phyloP scores from a whole-genome alignment of 129 eudicot species.

The Arctium minus region DNA sequence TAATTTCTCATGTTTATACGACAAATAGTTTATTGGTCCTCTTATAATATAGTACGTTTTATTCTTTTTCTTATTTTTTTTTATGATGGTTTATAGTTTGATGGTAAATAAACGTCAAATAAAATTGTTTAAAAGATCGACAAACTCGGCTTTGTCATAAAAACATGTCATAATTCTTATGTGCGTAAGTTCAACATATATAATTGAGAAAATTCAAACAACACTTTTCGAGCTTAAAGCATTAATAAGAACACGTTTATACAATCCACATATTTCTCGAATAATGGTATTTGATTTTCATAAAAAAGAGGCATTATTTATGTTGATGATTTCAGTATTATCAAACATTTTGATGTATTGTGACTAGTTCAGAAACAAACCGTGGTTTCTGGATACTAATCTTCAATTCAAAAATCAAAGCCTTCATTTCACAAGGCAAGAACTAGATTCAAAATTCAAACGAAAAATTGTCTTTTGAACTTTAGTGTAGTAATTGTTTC shows the following conservation, averaged over 20 bases:
- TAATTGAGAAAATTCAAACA: not conserved
- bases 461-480: too few species aligned
- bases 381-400: too few species aligned
- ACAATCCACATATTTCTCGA: not conserved
- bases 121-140: not conserved
- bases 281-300: not conserved
- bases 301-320: too few species aligned
- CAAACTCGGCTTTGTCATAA: not conserved
- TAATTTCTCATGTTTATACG: not conserved
- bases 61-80: not conserved
- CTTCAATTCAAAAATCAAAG: too few species aligned
- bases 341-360: not conserved
- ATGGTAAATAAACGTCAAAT: not conserved
- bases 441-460: too few species aligned
- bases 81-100: not conserved
- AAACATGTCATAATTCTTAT: not conserved
- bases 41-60: not conserved
- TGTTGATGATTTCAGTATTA: not conserved
- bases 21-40: not conserved
- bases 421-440: too few species aligned
- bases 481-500: too few species aligned
- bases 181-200: not conserved
- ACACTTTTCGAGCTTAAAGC: not conserved
- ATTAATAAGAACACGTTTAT: not conserved
- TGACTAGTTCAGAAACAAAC: not conserved